Conservation (phyloP, 2,329 filamentous ascomycete species). For the Huntiella bhutanensis region DNA sequence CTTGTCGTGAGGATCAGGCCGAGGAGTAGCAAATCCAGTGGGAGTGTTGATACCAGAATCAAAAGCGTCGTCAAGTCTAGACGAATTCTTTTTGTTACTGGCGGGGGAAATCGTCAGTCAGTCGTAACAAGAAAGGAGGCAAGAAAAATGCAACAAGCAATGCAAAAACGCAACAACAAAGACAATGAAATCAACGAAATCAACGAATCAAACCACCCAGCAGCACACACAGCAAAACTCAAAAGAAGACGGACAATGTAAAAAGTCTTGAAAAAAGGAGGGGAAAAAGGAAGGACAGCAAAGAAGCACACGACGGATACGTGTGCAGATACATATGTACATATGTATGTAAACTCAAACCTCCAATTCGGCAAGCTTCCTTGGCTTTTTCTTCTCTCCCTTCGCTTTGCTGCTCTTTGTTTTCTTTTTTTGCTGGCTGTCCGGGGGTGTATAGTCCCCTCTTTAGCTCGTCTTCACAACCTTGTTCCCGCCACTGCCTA, state of each 20-base stretch:
- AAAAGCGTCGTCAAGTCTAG: constrained; percentile 47
- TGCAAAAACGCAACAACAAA: constrained; percentile 23
- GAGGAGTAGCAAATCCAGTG: constrained; percentile 80
- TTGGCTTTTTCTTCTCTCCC: no score
- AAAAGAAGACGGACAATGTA: not conserved
- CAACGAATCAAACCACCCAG: not conserved
- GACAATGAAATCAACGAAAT: constrained; percentile 6
- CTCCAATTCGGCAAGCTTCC: no score
- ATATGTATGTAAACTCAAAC: no score
- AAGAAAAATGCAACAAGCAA: not conserved
- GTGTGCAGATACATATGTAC: no score
- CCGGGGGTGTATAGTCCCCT: no score
- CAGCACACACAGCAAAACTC: not conserved
- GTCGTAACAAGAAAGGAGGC: constrained; percentile 23
- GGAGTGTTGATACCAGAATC: constrained; percentile 73
- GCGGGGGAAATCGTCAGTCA: constrained; percentile 14
- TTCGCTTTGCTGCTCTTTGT: no score
- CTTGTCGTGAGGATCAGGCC: constrained; percentile 86
- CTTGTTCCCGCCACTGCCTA: no score
- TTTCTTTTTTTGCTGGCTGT: no score
- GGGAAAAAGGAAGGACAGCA: no score
- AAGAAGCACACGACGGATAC: no score
- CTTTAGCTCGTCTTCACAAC: no score
- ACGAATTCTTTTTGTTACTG: constrained; percentile 29
- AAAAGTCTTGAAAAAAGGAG: no score